Conservation (phyloP, 75 land plant species). For the Cupressus sempervirens region DNA sequence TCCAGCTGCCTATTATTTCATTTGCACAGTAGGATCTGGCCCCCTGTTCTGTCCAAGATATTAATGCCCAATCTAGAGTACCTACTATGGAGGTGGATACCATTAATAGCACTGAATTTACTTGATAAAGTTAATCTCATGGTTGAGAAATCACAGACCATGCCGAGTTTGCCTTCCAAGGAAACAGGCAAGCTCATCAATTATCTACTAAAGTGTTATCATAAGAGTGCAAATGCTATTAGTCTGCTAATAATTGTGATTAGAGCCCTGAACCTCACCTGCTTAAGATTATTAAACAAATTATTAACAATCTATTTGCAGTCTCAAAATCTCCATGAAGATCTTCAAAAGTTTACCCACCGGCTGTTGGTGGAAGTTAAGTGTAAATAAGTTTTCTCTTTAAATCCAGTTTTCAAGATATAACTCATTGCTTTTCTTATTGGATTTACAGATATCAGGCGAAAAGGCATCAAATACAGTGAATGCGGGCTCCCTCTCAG, state of each 20-base stretch:
- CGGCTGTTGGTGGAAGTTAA: not conserved
- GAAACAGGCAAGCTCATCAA: not conserved
- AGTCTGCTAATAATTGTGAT: not conserved
- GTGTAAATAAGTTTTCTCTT: not conserved
- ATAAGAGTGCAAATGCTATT: not conserved
- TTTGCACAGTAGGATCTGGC: not conserved
- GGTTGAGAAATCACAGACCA: not conserved
- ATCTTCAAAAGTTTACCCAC: not conserved
- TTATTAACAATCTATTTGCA: not conserved
- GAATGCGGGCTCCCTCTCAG: constrained; percentile 42
- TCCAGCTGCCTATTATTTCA: not conserved
- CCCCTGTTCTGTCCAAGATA: not conserved
- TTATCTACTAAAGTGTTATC: not conserved
- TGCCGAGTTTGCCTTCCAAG: not conserved
- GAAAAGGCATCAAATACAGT: constrained; percentile 56
- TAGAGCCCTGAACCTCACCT: not conserved
- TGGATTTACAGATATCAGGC: constrained; percentile 44
- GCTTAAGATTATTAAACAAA: not conserved
- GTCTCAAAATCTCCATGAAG: not conserved
- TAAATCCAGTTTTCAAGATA: not conserved
- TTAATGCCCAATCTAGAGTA: not conserved
- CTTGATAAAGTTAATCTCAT: not conserved
- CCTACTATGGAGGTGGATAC: not conserved
- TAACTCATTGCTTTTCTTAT: not conserved
- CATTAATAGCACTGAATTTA: not conserved